Evolutionary conservation across 2,329 filamentous ascomycete genomes (phyloP).

Genomic region (Cladosporium sp.): DNA sequence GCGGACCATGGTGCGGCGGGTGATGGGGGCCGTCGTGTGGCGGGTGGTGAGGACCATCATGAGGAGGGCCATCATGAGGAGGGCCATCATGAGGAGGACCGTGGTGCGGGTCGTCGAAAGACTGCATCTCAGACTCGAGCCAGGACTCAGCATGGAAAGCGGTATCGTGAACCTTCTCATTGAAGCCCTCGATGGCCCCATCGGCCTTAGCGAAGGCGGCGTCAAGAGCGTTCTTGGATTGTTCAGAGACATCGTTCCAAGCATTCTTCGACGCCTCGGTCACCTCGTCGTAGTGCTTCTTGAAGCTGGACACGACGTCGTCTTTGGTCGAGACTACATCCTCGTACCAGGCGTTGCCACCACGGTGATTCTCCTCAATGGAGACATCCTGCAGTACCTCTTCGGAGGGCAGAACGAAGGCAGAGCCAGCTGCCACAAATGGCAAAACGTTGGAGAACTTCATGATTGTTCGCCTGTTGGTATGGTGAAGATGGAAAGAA

Average conservation of each 20-base stretch:
- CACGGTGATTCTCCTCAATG: slow-evolving; percentile 33
- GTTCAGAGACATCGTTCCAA: slow-evolving; percentile 27
- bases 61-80: too few relatives aligned
- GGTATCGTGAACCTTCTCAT: slow-evolving; percentile 39
- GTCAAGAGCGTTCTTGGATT: slow-evolving; percentile 39
- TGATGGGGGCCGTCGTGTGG: slow-evolving; percentile 29
- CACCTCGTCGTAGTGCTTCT: slow-evolving; percentile 30
- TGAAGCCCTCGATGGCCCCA: slow-evolving; percentile 35
- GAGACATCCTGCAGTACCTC: slow-evolving; percentile 42
- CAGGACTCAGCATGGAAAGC: slow-evolving; percentile 46
- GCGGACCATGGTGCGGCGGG: slow-evolving; percentile 40
- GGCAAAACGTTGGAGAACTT: slow-evolving; percentile 47
- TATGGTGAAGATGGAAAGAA: background rate
- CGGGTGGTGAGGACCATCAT: slow-evolving; percentile 18
- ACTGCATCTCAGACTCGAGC: slow-evolving; percentile 35
- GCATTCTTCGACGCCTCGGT: slow-evolving; percentile 24
- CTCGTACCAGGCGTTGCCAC: slow-evolving; percentile 24
- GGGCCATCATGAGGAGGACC: slow-evolving; percentile 20
- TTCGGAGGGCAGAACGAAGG: slow-evolving; percentile 52
- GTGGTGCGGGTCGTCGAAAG: slow-evolving; percentile 28
- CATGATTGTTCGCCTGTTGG: slow-evolving; percentile 32
- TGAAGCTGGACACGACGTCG: slow-evolving; percentile 32
- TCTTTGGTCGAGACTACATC: slow-evolving; percentile 33
- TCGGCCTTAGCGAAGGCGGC: slow-evolving; percentile 39
- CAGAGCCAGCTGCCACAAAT: slow-evolving; percentile 46